Percentiles rank a stretch among this genome's conserved stretches.
Conservation (phyloP, 2,329 filamentous ascomycete species). For the Colletotrichum tabaci region DNA sequence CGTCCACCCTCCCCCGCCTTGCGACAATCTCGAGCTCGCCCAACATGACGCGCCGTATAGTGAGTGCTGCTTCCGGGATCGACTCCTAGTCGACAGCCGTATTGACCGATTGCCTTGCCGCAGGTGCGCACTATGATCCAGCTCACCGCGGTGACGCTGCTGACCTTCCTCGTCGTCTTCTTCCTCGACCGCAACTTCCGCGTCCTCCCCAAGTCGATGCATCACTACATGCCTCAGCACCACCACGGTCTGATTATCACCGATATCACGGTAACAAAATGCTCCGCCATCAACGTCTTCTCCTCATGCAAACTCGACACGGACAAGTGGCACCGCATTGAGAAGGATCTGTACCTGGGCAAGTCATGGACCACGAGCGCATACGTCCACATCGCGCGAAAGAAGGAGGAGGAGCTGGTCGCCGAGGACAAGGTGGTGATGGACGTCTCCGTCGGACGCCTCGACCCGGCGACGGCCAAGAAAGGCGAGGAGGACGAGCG, state of each 20-base stretch:
- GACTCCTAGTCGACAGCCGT: not conserved
- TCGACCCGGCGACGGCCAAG: conserved; percentile 75
- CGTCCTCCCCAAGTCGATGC: conserved; percentile 87
- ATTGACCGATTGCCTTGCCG: not conserved
- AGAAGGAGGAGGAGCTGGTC: conserved; percentile 86
- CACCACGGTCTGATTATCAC: conserved; percentile 88
- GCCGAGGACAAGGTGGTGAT: conserved; percentile 83
- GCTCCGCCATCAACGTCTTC: conserved; percentile 81
- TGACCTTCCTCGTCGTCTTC: conserved; percentile 81
- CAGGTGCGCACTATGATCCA: conserved; percentile 81
- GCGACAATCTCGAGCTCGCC: conserved; percentile 27
- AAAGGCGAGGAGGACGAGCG: conserved; percentile 69
- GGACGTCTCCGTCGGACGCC: conserved; percentile 81
- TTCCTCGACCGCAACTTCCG: conserved; percentile 91
- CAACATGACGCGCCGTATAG: conserved; percentile 46
- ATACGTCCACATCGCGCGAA: conserved; percentile 86
- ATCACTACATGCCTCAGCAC: conserved; percentile 89
- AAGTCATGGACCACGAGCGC: conserved; percentile 81
- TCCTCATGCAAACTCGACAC: conserved; percentile 83
- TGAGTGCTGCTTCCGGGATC: conserved; percentile 14
- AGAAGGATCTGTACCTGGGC: conserved; percentile 86
- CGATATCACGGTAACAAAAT: conserved; percentile 84
- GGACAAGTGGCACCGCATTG: conserved; percentile 82
- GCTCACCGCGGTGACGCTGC: conserved; percentile 75
- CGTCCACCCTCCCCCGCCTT: not conserved